Conservation (phyloP, 2,329 filamentous ascomycete species). For the Leptographium galeiforme region DNA sequence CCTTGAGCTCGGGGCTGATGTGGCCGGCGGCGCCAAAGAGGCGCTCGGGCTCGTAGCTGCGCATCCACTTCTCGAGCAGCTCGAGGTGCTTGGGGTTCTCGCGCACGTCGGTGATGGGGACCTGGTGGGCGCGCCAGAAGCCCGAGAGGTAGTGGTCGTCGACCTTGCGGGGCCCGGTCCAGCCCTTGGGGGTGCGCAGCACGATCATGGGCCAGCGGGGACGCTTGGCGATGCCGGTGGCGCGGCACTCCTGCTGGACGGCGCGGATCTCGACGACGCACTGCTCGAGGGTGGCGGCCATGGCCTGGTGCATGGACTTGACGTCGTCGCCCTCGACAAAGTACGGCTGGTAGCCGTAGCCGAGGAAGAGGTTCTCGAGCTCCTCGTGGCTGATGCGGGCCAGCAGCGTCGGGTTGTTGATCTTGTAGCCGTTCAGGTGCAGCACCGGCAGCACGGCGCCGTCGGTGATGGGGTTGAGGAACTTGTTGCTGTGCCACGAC, state of each 20-base stretch:
- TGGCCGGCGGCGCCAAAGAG: constrained; percentile 53
- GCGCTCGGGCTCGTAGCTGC: constrained; percentile 59
- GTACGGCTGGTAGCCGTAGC: constrained; percentile 69
- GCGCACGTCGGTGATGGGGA: constrained; percentile 58
- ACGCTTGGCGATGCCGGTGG: constrained; percentile 54
- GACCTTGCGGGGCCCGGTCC: constrained; percentile 61
- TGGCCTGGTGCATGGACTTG: constrained; percentile 67
- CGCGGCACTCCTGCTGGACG: constrained; percentile 58
- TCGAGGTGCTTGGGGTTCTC: constrained; percentile 53
- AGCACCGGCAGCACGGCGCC: constrained; percentile 66
- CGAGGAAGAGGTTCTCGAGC: constrained; percentile 53
- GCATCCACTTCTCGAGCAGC: constrained; percentile 64
- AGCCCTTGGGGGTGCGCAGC: constrained; percentile 65
- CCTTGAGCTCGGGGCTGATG: constrained; percentile 47
- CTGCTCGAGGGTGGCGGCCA: constrained; percentile 63
- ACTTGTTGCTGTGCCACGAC: constrained; percentile 73
- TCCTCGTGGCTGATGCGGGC: constrained; percentile 64
- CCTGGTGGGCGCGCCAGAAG: constrained; percentile 70
- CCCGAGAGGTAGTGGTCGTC: constrained; percentile 59
- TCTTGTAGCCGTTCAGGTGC: constrained; percentile 75
- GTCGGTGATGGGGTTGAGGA: constrained; percentile 65
- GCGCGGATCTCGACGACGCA: constrained; percentile 56
- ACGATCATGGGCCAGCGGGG: constrained; percentile 70
- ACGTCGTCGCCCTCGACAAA: constrained; percentile 67
- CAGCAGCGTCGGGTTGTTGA: constrained; percentile 65